phyloP scores from a whole-genome alignment of 805 yeast species.

The Teunomyces lycoperdinae region DNA sequence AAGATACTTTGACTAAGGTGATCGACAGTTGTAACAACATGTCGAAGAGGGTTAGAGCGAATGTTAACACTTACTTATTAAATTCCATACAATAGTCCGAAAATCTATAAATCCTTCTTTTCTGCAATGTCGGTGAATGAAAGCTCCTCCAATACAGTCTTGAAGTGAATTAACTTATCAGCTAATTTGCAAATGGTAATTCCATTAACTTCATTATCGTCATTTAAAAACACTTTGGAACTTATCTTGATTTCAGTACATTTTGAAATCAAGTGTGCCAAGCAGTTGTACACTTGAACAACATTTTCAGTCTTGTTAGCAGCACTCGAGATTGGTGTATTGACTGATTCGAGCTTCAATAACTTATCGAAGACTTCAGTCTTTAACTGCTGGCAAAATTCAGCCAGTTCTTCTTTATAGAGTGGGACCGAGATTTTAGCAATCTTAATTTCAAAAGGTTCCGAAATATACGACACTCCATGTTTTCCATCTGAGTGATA shows the following conservation, averaged over 20 bases:
- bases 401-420: conserved; percentile 25
- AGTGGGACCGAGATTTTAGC: conserved; percentile 37
- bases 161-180: conserved; percentile 21
- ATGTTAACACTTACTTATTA: conserved; percentile 45
- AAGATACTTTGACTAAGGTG: conserved; percentile 20
- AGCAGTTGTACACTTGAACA: conserved; percentile 25
- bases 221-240: conserved; percentile 33
- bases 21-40: conserved; percentile 45
- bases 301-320: conserved; percentile 27
- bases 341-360: conserved; percentile 19
- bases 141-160: conserved; percentile 23
- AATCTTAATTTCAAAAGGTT: conserved; percentile 59
- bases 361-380: conserved; percentile 30
- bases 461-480: conserved; percentile 62
- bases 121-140: conserved; percentile 22
- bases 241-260: conserved; percentile 30
- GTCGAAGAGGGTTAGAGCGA: conserved; percentile 41
- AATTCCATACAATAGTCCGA: background rate
- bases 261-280: conserved; percentile 16
- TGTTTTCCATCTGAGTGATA: conserved; percentile 67
- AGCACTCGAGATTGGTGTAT: conserved; percentile 24
- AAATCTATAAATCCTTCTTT: conserved; percentile 11
- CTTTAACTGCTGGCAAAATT: conserved; percentile 32
- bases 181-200: conserved; percentile 18
- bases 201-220: conserved; percentile 14